phyloP scores from a whole-genome alignment of 1,284 basidiomycete genomes.

The Ganoderma multipileum region DNA sequence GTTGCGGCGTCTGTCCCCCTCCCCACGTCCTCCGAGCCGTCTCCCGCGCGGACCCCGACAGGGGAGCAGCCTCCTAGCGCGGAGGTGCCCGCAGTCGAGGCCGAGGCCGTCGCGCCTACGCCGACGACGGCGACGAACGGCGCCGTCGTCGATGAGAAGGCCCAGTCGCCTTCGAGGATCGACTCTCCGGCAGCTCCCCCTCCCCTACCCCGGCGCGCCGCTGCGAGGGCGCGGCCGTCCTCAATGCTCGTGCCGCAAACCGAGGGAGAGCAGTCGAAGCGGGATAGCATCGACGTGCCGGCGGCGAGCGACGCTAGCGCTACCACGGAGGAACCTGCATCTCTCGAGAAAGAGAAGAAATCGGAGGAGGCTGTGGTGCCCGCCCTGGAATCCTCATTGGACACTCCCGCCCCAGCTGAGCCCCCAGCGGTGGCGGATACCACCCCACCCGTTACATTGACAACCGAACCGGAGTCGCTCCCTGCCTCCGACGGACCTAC shows the following conservation, averaged over 20 bases:
- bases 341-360: slow-evolving; percentile 1
- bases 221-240: slow-evolving; percentile 46
- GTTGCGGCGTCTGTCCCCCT: slow-evolving; percentile 44
- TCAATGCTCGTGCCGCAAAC: slow-evolving; percentile 12
- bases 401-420: not conserved
- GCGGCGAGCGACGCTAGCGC: not conserved
- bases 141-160: slow-evolving; percentile 15
- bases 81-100: not conserved
- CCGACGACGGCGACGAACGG: slow-evolving; percentile 16
- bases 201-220: slow-evolving; percentile 62
- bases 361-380: not conserved
- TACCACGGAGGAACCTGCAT: slow-evolving; percentile 8
- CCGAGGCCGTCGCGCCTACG: slow-evolving; percentile 3
- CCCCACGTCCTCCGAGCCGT: slow-evolving; percentile 46
- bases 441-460: not conserved
- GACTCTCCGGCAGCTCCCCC: slow-evolving; percentile 51
- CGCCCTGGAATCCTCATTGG: not conserved
- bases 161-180: slow-evolving; percentile 28
- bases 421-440: not conserved
- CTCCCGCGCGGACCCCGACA: slow-evolving; percentile 12
- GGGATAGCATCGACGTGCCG: slow-evolving; percentile 5
- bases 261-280: slow-evolving; percentile 5
- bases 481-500: not conserved
- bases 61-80: slow-evolving; percentile 6
- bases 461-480: slow-evolving; percentile 17